Evolutionary conservation across 805 yeast genomes (phyloP), one percentile per base, ranked within the genome.

Genomic region (Kodamaea kaohsiungensis): DNA sequence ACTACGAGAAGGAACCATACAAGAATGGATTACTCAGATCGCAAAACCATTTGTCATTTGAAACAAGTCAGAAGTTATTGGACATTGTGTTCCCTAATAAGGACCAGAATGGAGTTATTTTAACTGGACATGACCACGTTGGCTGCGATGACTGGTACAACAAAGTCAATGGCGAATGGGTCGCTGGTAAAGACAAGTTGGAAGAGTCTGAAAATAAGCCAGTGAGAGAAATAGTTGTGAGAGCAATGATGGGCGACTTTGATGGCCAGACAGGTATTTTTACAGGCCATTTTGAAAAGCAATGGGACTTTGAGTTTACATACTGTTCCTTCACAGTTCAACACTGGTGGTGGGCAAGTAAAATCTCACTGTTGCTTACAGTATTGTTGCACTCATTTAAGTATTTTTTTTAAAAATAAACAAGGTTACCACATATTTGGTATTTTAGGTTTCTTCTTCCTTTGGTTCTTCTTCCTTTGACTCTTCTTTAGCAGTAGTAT

Each of bases 51-150:
- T 72, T 95, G 39, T 80, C 88, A 27, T 72, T 77, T 57, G 87
- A 86, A 5, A 79, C 87, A 0, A 73, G 93, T 2, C 87, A 87
- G 64, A 75, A 78, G 56, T 85, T 93, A 1, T 69, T 95, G 59
- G 79, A 88, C 60, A 77, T 86, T n/a, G 78, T 89, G 13, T 93
- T 93, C 66, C 82, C 82, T 39, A 81, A 81, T 60, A 70, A 76
- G 7, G 72, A 73, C 55, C 81, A 83, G 58, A 84, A 87, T 16
- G 98, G 98, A 17, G 76, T 93, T 8, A 84, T 95, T 2, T 71
- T 93, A 43, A 89, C 97, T 0, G 99, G 99, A 0, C 99, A 95
- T 70, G 99, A 95, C 65, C 99, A 95, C 65, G 92, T 87, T 59
- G 99, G 99, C 1, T 95, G 99, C 66, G 86, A 84, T 60, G 81